Evolutionary conservation across 805 yeast genomes (phyloP).

Genomic region (Nakazawaea laoshanensis): DNA sequence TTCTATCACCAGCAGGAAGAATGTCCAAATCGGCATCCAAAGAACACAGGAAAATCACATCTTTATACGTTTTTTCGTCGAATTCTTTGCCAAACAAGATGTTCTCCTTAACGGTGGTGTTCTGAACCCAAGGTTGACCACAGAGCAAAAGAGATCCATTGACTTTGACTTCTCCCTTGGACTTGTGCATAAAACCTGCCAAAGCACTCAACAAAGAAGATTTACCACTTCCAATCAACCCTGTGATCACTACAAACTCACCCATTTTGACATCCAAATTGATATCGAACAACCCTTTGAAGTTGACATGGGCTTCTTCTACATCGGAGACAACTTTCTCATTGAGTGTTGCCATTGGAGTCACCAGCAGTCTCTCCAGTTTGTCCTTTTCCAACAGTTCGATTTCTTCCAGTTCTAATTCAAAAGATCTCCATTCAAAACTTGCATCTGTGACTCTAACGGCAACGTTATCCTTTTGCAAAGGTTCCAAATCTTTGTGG

Average conservation of each 20-base stretch:
- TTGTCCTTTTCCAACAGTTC: constrained; percentile 9
- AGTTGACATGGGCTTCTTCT: constrained; percentile 10
- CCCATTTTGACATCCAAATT: constrained; percentile 48
- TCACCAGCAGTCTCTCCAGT: neutral
- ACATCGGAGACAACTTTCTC: neutral
- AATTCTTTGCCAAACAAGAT: constrained; percentile 40
- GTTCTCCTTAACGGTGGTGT: constrained; percentile 40
- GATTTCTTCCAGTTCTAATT: constrained; percentile 19
- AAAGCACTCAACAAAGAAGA: constrained; percentile 57
- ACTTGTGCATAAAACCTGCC: constrained; percentile 52
- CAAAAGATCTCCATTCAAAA: constrained; percentile 58
- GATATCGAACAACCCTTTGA: constrained; percentile 40
- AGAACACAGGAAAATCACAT: constrained; percentile 41
- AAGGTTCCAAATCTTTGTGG: constrained; percentile 10
- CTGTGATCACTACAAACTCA: constrained; percentile 71
- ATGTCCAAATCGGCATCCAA: constrained; percentile 36
- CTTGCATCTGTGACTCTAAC: constrained; percentile 42
- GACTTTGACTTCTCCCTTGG: constrained; percentile 36
- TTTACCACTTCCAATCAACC: constrained; percentile 73
- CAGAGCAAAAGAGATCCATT: constrained; percentile 41
- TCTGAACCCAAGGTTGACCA: constrained; percentile 51
- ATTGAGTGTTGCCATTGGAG: neutral
- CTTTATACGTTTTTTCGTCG: constrained; percentile 31
- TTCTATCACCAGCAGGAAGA: constrained; percentile 44
- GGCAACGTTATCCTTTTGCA: constrained; percentile 26